Conservation (phyloP, 176 grass and related monocot species). For the Rhynchospora breviuscula region DNA sequence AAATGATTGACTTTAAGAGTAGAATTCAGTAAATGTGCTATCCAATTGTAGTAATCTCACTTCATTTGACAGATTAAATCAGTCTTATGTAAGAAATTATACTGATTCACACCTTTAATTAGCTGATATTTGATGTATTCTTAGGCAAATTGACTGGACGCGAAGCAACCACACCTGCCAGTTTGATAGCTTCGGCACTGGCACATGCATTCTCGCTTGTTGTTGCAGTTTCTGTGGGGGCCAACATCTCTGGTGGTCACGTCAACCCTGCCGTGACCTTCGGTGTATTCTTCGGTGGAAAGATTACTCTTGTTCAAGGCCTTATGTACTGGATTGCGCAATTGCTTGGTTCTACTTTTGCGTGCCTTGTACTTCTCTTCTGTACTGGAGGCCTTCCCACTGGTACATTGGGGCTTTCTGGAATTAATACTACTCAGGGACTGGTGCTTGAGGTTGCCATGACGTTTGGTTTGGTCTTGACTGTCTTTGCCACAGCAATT, state of each 20-base stretch:
- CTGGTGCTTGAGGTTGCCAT: conserved; percentile 34
- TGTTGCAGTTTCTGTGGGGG: conserved; percentile 21
- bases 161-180: not conserved
- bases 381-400: conserved; percentile 2
- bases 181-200: conserved; percentile 20
- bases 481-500: conserved; percentile 27
- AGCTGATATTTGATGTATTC: not conserved
- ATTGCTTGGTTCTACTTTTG: conserved; percentile 21
- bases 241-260: conserved; percentile 36
- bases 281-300: conserved; percentile 30
- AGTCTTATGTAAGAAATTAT: not conserved
- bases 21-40: not conserved
- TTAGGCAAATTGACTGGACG: conserved; percentile 13
- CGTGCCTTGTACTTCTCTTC: conserved; percentile 25
- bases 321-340: conserved; percentile 31
- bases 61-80: too few species aligned
- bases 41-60: not conserved
- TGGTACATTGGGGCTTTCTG: conserved; percentile 19
- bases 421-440: conserved; percentile 20
- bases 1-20: not conserved
- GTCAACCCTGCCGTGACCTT: conserved; percentile 35
- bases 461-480: conserved; percentile 38
- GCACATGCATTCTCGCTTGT: conserved; percentile 24
- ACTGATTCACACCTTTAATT: not conserved
- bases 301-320: conserved; percentile 26